Conservation (phyloP, 2,329 filamentous ascomycete genomes). For the Phialemonium atrogriseum region DNA sequence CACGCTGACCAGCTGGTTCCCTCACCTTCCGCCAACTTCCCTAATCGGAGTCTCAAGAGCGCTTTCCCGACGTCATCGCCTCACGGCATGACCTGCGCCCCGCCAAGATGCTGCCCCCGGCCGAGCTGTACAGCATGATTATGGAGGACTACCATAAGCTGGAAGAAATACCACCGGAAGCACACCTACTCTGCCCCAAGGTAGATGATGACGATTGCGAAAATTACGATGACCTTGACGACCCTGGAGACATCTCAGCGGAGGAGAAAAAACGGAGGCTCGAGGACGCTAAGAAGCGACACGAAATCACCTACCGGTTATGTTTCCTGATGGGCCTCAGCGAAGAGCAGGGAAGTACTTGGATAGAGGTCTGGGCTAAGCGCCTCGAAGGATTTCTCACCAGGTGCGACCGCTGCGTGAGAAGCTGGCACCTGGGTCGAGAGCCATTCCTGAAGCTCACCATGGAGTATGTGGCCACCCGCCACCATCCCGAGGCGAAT, state of each 20-base stretch:
- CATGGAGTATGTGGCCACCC: slow-evolving; percentile 38
- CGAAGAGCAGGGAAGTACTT: slow-evolving; percentile 48
- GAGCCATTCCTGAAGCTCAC: slow-evolving; percentile 54
- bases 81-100: no score
- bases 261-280: slow-evolving; percentile 47
- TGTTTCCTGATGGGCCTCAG: slow-evolving; percentile 62
- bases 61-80: no score
- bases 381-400: slow-evolving; percentile 51
- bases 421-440: slow-evolving; percentile 65
- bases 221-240: slow-evolving; percentile 51
- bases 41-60: not conserved
- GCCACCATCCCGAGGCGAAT: not conserved
- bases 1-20: no score
- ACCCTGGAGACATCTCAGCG: slow-evolving; percentile 36
- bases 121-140: slow-evolving; percentile 10
- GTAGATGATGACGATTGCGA: slow-evolving; percentile 52
- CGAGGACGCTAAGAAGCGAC: slow-evolving; percentile 43
- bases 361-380: slow-evolving; percentile 50
- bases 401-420: slow-evolving; percentile 61
- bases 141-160: slow-evolving; percentile 14
- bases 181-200: slow-evolving; percentile 63
- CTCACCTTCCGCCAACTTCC: not conserved
- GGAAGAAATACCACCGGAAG: slow-evolving; percentile 25
- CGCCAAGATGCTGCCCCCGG: slow-evolving; percentile 5
- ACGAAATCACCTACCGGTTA: slow-evolving; percentile 57